Percentiles rank a stretch among this genome's conserved stretches.
Conservation (phyloP, 2,329 filamentous ascomycete genomes). For the Phaeosphaeria sp. region DNA sequence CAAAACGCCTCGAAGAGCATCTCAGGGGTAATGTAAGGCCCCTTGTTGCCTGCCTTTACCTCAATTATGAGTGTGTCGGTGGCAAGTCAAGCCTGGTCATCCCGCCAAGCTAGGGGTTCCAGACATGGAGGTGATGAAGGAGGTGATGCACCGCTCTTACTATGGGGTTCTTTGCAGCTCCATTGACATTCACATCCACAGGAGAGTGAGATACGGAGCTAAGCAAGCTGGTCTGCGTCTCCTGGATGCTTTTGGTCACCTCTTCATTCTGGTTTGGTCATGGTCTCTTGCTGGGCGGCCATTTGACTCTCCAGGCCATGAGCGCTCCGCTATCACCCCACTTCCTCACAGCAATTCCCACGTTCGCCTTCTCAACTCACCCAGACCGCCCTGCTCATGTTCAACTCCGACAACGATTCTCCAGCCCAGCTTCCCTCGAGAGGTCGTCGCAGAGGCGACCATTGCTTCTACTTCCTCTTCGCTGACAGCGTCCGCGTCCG, state of each 20-base stretch:
- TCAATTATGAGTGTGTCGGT: background rate
- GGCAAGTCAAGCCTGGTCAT: conserved; percentile 1
- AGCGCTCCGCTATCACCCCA: background rate
- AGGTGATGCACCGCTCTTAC: conserved; percentile 8
- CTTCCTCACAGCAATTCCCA: background rate
- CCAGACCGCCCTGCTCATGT: background rate
- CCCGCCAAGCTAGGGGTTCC: conserved; percentile 2
- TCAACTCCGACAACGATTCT: background rate
- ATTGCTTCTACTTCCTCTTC: background rate
- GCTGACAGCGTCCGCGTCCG: background rate
- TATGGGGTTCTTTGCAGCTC: background rate
- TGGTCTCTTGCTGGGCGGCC: background rate
- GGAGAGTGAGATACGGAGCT: background rate
- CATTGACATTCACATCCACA: conserved; percentile 8
- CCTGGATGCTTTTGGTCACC: background rate
- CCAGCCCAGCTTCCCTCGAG: background rate
- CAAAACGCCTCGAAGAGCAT: background rate
- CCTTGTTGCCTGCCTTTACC: background rate
- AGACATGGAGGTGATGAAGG: background rate
- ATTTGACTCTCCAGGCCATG: background rate
- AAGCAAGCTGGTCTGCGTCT: background rate
- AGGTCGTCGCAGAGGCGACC: background rate
- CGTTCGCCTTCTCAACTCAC: background rate
- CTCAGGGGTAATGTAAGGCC: conserved; percentile 1
- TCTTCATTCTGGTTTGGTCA: background rate